These are phyloP conservation scores for Globisporangium barbulae DNA, from an alignment of 352 stramenopile genomes.

Conservation along the genomic window DNA sequence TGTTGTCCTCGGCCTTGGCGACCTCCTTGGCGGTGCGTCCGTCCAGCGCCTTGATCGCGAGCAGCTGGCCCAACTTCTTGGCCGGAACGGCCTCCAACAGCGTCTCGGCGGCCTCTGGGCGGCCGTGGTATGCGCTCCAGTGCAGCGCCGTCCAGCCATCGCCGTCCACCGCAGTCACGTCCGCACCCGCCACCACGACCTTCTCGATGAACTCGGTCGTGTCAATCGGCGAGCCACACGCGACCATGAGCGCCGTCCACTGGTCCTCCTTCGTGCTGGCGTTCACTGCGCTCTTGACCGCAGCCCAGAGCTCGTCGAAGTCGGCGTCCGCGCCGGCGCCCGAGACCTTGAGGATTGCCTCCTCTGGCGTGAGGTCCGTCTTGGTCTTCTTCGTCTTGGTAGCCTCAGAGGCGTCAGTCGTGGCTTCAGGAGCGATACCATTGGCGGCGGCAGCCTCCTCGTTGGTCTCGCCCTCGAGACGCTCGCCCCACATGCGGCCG, in stretches of 20 bases:
- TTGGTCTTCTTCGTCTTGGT: conserved; percentile 24
- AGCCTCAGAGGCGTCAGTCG: not conserved
- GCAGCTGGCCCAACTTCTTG: conserved; percentile 38
- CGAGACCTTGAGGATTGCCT: conserved; percentile 66
- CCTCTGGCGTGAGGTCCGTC: conserved; percentile 35
- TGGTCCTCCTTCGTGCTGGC: conserved; percentile 67
- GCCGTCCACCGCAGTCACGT: conserved; percentile 62
- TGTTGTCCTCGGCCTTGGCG: conserved; percentile 64
- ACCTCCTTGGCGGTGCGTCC: conserved; percentile 62
- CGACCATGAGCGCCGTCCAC: conserved; percentile 83
- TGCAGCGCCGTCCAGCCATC: conserved; percentile 83
- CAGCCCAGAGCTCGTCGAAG: conserved; percentile 67
- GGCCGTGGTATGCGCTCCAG: conserved; percentile 80
- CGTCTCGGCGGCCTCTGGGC: conserved; percentile 53
- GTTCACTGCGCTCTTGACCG: conserved; percentile 61
- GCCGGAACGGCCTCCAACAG: conserved; percentile 42
- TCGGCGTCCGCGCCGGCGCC: conserved; percentile 68
- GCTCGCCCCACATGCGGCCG: conserved; percentile 77
- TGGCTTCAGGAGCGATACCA: conserved; percentile 14
- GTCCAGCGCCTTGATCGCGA: conserved; percentile 54
- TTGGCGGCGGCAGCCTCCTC: conserved; percentile 41
- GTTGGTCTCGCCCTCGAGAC: conserved; percentile 69
- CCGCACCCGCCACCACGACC: conserved; percentile 48
- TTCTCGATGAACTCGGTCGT: conserved; percentile 76
- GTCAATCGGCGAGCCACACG: conserved; percentile 74